These are phyloP conservation scores for Pyrenochaeta sp. DNA, from an alignment of 2,329 filamentous ascomycete species.

Conservation along the genomic window DNA sequence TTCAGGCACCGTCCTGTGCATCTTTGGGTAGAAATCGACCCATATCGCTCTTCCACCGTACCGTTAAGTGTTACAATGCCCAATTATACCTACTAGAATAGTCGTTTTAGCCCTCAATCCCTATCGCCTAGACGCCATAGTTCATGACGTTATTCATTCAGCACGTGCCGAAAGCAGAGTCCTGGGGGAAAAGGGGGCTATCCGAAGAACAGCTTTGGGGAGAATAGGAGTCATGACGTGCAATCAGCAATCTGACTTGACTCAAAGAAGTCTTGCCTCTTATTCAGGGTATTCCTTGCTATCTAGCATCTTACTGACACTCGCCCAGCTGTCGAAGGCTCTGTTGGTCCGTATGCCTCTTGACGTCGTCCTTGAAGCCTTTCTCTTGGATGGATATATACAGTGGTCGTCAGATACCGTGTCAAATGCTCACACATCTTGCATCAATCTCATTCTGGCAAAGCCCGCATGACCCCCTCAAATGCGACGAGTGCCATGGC, in stretches of 20 bases:
- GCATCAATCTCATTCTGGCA: slow-evolving; percentile 36
- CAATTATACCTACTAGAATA: neutral
- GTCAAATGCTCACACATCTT: neutral
- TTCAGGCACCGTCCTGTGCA: neutral
- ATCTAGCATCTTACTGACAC: neutral
- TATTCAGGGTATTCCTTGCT: neutral
- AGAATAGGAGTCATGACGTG: neutral
- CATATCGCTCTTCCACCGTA: neutral
- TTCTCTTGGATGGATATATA: neutral
- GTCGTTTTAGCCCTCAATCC: neutral
- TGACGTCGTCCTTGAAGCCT: neutral
- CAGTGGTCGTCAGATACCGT: neutral
- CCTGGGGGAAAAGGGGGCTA: neutral
- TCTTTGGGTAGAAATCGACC: neutral
- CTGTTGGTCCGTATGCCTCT: neutral
- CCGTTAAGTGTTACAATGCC: neutral
- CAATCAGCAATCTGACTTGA: neutral
- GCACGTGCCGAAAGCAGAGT: neutral
- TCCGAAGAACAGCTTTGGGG: neutral
- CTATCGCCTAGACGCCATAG: neutral
- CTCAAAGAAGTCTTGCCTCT: neutral
- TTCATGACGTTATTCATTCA: neutral
- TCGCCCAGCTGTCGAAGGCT: neutral
- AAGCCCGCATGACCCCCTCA: slow-evolving; percentile 82
- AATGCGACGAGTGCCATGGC: slow-evolving; percentile 93